Evolutionary conservation across 2,329 filamentous ascomycete species (phyloP), one percentile per base, ranked within the genome.

Genomic region (Epichloe gansuensis): DNA sequence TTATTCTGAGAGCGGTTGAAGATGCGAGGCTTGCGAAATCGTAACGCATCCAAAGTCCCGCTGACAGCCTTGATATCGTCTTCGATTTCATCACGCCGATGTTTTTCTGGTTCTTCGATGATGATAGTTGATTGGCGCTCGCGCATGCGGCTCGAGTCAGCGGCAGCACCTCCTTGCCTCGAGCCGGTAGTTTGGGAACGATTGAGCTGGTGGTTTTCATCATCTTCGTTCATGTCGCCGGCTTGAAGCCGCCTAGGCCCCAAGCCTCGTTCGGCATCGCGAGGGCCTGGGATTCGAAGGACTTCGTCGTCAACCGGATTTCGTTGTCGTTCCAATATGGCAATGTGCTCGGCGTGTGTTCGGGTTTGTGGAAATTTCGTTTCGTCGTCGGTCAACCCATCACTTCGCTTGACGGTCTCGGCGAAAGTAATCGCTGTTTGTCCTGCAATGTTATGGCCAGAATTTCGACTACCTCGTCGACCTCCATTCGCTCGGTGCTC

Each of bases 231-330:
- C n/a, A 63, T 60, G n/a, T 71, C 67, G 3, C 64, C 59, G 34
- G 70, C 66, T 3, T 71, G 67, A 2, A 81, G 66, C 34, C 74
- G 71, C 52, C 74, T 71, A 2, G 90, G 90, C 9, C 82, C 74
- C 55, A 88, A 76, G 27, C 91, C 93, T 49, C 81, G 80, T 60
- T 98, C 93, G 47, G 85, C 90, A 63, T 97, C 93, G 59, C 90
- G 77, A 1, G 93, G 93, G 21, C 90, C 90, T 0, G 93, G 93
- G 60, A 98, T 97, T 41, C 89, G 84, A 43, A 97, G 71, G 0
- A 89, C 81, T 36, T 83, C 82, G 44, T 81, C 82, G 44, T 81
- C 84, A 52, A 86, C 83, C 55, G 82, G 81, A 52, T 87, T 84
- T 39, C 89, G 80, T 65, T 96, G 91, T 35, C 85, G 84, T 65